Conservation (phyloP, 306 rosid species). For the Acmispon strigosus region DNA sequence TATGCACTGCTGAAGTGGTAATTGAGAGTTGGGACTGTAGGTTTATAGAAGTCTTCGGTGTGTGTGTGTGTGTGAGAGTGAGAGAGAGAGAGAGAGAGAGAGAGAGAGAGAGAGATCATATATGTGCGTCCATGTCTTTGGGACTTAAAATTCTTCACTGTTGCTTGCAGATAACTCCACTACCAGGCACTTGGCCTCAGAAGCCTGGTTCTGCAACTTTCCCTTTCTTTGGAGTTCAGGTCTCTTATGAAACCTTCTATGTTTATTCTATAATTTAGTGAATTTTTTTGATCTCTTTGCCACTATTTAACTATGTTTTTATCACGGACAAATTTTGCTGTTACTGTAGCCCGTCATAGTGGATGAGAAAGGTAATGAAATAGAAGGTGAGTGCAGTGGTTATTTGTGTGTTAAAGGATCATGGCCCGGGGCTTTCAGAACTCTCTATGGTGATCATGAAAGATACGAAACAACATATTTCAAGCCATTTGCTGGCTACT, state of each 20-base stretch:
- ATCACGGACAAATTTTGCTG: conserved; percentile 16
- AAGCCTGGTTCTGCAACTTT: conserved; percentile 99
- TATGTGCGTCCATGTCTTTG: neutral
- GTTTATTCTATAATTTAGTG: conserved; percentile 4
- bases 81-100: no score
- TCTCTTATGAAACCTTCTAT: conserved; percentile 21
- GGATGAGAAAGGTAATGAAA: conserved; percentile 89
- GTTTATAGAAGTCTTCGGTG: neutral
- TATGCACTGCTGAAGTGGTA: neutral
- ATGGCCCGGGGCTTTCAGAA: conserved; percentile 99
- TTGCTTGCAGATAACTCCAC: conserved; percentile 78
- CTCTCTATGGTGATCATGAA: conserved; percentile 93
- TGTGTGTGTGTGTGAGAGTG: no score
- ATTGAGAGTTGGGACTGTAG: neutral
- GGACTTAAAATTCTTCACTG: conserved; percentile 11
- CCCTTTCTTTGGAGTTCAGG: conserved; percentile 99
- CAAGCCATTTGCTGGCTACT: conserved; percentile 93
- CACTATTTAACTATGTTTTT: conserved; percentile 2
- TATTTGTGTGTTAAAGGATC: conserved; percentile 81
- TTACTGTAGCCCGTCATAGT: conserved; percentile 73
- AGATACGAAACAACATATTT: conserved; percentile 96
- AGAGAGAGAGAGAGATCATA: neutral
- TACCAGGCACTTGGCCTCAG: conserved; percentile 98
- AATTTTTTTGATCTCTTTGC: neutral
- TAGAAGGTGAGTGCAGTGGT: conserved; percentile 93